Evolutionary conservation across 495 filamentous ascomycete genomes (phyloP).

Genomic region (Collariella sp.): DNA sequence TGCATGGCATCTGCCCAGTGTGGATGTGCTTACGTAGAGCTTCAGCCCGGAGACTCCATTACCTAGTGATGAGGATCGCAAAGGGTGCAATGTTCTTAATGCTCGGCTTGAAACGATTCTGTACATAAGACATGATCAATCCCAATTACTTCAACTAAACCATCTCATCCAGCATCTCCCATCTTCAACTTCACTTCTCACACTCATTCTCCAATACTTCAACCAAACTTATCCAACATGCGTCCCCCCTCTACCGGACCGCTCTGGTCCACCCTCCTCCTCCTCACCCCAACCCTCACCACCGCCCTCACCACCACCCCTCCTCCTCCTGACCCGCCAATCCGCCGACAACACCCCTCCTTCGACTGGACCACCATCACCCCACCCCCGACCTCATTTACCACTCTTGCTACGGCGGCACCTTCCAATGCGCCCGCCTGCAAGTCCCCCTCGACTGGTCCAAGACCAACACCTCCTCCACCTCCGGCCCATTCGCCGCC

Average conservation of each 20-base stretch:
- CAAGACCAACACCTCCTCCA: conserved; percentile 13
- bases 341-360: neutral
- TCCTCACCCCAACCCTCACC: neutral
- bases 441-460: conserved; percentile 39
- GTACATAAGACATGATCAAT: too few species aligned
- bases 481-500: conserved; percentile 10
- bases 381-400: conserved; percentile 25
- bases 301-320: neutral
- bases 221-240: neutral
- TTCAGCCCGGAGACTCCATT: too few species aligned
- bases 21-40: too few species aligned
- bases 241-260: neutral
- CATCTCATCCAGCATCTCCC: neutral
- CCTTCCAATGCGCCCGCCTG: conserved; percentile 37
- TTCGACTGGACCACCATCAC: conserved; percentile 19
- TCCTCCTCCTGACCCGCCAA: neutral
- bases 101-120: too few species aligned
- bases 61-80: too few species aligned
- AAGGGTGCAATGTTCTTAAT: too few species aligned
- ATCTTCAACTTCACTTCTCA: neutral
- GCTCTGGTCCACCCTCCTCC: neutral
- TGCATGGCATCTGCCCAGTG: too few species aligned
- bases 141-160: too few species aligned
- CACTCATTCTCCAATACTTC: neutral
- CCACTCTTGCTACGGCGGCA: conserved; percentile 30